phyloP scores from a whole-genome alignment of 495 filamentous ascomycete genomes.

The Alectoria sarmentosa region DNA sequence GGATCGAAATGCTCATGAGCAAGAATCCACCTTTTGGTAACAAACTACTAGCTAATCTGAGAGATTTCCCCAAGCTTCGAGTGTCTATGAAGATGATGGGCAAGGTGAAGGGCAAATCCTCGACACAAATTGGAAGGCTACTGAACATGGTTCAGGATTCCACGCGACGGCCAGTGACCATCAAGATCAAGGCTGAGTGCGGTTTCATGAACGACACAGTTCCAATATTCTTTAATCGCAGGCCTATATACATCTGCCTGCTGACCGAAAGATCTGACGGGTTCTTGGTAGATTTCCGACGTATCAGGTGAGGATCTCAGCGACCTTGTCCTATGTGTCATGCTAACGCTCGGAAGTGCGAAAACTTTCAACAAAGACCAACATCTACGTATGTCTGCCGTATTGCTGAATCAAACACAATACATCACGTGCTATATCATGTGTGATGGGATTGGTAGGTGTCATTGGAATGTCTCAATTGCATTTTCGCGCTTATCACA shows the following conservation, averaged over 20 bases:
- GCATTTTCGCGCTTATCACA: background rate
- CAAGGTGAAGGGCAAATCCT: constrained; percentile 23
- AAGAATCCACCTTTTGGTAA: constrained; percentile 79
- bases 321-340: background rate
- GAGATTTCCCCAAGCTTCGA: constrained; percentile 67
- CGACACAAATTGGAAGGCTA: background rate
- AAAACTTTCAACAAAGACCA: constrained; percentile 51
- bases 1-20: constrained; percentile 70
- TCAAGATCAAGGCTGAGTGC: constrained; percentile 62
- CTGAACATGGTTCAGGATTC: constrained; percentile 28
- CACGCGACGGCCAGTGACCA: constrained; percentile 40
- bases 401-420: constrained; percentile 49
- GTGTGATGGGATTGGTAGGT: constrained; percentile 76
- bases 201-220: constrained; percentile 65
- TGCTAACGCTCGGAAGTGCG: constrained; percentile 33
- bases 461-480: constrained; percentile 12
- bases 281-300: constrained; percentile 65
- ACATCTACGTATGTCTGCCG: constrained; percentile 43
- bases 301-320: constrained; percentile 40
- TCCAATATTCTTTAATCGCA: constrained; percentile 53
- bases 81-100: constrained; percentile 48
- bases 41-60: constrained; percentile 55
- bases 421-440: constrained; percentile 64
- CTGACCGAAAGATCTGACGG: constrained; percentile 73
- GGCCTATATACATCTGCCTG: constrained; percentile 61